Evolutionary conservation across 2,329 filamentous ascomycete species (phyloP).

Genomic region (Phaeosphaeriaceae sp.): DNA sequence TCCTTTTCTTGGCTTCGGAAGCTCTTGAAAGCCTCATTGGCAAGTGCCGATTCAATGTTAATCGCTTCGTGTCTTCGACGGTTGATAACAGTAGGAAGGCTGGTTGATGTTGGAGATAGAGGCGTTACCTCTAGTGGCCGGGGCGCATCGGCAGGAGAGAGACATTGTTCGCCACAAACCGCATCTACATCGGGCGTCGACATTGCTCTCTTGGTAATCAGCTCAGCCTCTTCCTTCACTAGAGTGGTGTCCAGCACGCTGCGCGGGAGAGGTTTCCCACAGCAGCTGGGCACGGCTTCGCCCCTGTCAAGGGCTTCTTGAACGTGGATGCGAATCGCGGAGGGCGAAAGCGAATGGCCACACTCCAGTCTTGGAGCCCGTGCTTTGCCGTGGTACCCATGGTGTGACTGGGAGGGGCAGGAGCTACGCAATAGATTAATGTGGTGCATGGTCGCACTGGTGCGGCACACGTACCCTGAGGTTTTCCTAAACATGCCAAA

Average conservation of each 20-base stretch:
- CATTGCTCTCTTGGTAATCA: conserved; percentile 23
- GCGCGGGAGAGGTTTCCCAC: conserved; percentile 50
- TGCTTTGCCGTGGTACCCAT: conserved; percentile 30
- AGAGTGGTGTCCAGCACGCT: conserved; percentile 47
- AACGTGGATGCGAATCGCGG: conserved; percentile 39
- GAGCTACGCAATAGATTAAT: conserved; percentile 29
- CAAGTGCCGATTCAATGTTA: conserved; percentile 28
- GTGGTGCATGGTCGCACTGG: background rate
- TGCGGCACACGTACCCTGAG: conserved; percentile 27
- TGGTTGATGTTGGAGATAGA: conserved; percentile 13
- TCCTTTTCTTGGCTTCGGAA: conserved; percentile 38
- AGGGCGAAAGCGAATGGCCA: conserved; percentile 39
- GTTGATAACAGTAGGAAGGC: conserved; percentile 10
- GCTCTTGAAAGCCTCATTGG: conserved; percentile 34
- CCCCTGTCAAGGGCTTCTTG: conserved; percentile 44
- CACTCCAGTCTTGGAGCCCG: conserved; percentile 36
- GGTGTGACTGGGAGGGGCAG: conserved; percentile 36
- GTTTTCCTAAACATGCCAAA: conserved; percentile 44
- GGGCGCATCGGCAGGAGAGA: conserved; percentile 29
- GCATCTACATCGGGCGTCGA: conserved; percentile 24
- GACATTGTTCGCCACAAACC: conserved; percentile 34
- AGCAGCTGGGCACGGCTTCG: conserved; percentile 48
- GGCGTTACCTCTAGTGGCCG: conserved; percentile 9
- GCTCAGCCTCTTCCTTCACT: conserved; percentile 47
- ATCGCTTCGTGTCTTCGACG: conserved; percentile 24